phyloP scores from a whole-genome alignment of 306 rosid species.

The Cotoneaster glaucophyllus region DNA sequence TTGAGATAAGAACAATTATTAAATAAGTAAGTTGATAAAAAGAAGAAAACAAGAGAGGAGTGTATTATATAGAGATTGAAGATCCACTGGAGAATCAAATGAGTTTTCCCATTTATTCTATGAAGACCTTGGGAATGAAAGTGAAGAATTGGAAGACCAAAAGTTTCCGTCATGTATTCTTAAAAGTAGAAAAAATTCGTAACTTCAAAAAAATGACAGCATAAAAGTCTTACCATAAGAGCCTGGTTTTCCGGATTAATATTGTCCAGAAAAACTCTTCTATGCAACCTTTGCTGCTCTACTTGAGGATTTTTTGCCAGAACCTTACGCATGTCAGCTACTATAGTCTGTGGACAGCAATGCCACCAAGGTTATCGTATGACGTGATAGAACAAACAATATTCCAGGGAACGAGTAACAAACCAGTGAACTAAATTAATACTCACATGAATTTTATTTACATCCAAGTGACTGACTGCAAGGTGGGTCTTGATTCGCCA shows the following conservation, averaged over 20 bases:
- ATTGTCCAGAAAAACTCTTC: slow-evolving; percentile 82
- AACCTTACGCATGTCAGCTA: slow-evolving; percentile 99
- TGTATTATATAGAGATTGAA: neutral
- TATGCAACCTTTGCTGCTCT: slow-evolving; percentile 96
- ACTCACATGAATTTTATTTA: slow-evolving; percentile 88
- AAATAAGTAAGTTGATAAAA: neutral
- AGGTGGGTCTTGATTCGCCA: slow-evolving; percentile 95
- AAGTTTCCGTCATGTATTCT: neutral
- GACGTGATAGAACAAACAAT: slow-evolving; percentile 15
- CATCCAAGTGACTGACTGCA: slow-evolving; percentile 93
- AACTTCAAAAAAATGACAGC: neutral
- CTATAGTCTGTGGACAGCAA: slow-evolving; percentile 55
- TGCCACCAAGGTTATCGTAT: slow-evolving; percentile 12
- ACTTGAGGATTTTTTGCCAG: slow-evolving; percentile 93
- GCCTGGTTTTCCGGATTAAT: slow-evolving; percentile 84
- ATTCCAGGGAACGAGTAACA: slow-evolving; percentile 4
- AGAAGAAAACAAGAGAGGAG: neutral
- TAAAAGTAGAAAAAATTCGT: neutral
- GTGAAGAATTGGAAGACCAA: neutral
- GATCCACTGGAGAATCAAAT: neutral
- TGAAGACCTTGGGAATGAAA: neutral
- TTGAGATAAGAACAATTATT: neutral
- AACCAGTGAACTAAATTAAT: slow-evolving; percentile 21
- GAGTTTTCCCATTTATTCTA: neutral
- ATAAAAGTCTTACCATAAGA: slow-evolving; percentile 54